Evolutionary conservation across 371 early-diverging fungal species (phyloP).

Genomic region (Mucor ambiguus): DNA sequence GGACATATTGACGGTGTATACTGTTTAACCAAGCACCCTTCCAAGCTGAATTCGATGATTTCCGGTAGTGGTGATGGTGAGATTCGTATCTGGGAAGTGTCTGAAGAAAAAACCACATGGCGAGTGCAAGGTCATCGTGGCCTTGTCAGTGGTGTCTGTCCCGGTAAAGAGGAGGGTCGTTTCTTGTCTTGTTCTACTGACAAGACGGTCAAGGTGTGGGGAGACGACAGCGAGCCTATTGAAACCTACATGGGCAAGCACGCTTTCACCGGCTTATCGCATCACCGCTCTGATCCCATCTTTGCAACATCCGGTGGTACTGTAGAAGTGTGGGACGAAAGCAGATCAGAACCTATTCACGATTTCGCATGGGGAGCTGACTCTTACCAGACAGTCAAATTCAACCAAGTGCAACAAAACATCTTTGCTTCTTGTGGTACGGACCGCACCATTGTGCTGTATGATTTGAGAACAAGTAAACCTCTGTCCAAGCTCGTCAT

Average conservation of each 20-base stretch:
- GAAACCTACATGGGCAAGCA: slow-evolving; percentile 78
- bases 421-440: slow-evolving; percentile 91
- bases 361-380: slow-evolving; percentile 93
- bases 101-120: slow-evolving; percentile 75
- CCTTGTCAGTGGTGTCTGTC: slow-evolving; percentile 80
- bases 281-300: slow-evolving; percentile 77
- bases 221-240: slow-evolving; percentile 55
- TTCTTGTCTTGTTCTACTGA: slow-evolving; percentile 90
- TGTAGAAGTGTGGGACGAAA: slow-evolving; percentile 94
- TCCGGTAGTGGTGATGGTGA: slow-evolving; percentile 97
- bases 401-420: slow-evolving; percentile 93
- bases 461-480: slow-evolving; percentile 86
- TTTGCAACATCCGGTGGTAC: slow-evolving; percentile 90
- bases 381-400: slow-evolving; percentile 88
- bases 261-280: slow-evolving; percentile 79
- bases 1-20: slow-evolving; percentile 99
- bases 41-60: slow-evolving; percentile 74
- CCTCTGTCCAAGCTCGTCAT: slow-evolving; percentile 82
- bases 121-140: slow-evolving; percentile 76
- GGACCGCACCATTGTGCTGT: slow-evolving; percentile 92
- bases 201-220: slow-evolving; percentile 89
- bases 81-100: slow-evolving; percentile 84
- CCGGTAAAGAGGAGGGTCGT: slow-evolving; percentile 62
- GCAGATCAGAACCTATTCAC: slow-evolving; percentile 82
- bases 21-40: slow-evolving; percentile 90